A percentile compares a stretch with the other conserved stretches of the same genome.
Conservation (phyloP, 2,329 filamentous ascomycete species). For the Alternaria arborescens region DNA sequence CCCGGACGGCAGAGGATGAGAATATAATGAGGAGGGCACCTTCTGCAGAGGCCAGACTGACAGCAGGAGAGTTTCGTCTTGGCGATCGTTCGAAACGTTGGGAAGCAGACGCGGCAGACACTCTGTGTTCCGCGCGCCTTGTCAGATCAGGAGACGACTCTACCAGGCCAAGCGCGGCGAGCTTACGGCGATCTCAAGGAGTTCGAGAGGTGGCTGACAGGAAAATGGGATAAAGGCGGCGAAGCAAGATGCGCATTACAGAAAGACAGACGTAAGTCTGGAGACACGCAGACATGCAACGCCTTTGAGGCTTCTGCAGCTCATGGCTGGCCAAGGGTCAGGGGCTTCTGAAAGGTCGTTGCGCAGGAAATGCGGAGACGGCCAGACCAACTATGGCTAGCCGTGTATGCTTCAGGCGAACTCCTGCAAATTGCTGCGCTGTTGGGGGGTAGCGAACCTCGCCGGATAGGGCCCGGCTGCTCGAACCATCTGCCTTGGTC, state of each 20-base stretch:
- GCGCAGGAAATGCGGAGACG: constrained; percentile 53
- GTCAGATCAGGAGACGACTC: constrained; percentile 33
- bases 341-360: constrained; percentile 51
- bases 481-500: constrained; percentile 44
- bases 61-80: constrained; percentile 37
- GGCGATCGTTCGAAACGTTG: constrained; percentile 47
- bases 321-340: constrained; percentile 50
- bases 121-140: constrained; percentile 35
- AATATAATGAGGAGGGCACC: constrained; percentile 28
- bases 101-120: constrained; percentile 36
- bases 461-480: constrained; percentile 38
- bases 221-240: constrained; percentile 32
- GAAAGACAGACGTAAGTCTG: constrained; percentile 43
- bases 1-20: constrained; percentile 41
- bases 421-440: constrained; percentile 50
- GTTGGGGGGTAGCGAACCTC: constrained; percentile 46
- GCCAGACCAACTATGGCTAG: constrained; percentile 50
- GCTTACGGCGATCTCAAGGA: constrained; percentile 33
- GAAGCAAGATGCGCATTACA: constrained; percentile 46
- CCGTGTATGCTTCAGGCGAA: constrained; percentile 50
- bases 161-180: constrained; percentile 31
- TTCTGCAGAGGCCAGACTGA: constrained; percentile 36
- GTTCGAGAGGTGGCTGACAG: constrained; percentile 32
- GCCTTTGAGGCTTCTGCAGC: constrained; percentile 54
- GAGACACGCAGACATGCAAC: constrained; percentile 47